A percentile compares a stretch with the other conserved stretches of the same genome.
These are phyloP conservation scores for Tylopilus rubrobrunneus DNA, from an alignment of 768 basidiomycete species.

Conservation along the genomic window DNA sequence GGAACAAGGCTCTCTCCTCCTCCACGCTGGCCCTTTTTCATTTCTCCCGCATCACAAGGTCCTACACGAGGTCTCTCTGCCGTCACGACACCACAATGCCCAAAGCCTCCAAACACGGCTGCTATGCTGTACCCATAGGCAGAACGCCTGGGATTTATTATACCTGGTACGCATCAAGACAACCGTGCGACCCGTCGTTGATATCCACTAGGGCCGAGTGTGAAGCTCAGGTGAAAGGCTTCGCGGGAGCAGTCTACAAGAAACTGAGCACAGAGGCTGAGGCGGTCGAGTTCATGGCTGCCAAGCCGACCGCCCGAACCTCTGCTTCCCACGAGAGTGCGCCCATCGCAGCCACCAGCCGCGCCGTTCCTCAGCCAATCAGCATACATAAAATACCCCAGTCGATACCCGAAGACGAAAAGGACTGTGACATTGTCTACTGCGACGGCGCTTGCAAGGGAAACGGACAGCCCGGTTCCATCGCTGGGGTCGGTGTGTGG, in stretches of 20 bases:
- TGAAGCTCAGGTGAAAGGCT: constrained; percentile 63
- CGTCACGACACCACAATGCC: constrained; percentile 27
- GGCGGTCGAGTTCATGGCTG: constrained; percentile 54
- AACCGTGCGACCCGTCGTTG: constrained; percentile 26
- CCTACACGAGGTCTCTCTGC: background rate
- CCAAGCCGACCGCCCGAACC: constrained; percentile 24
- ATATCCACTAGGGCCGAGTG: constrained; percentile 60
- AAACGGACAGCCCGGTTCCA: constrained; percentile 64
- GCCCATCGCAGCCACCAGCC: constrained; percentile 30
- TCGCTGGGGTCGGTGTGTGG: constrained; percentile 88
- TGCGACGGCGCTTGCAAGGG: constrained; percentile 85
- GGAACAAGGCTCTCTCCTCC: constrained; percentile 14
- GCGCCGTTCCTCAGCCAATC: background rate
- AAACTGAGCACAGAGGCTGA: constrained; percentile 56
- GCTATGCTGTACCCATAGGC: constrained; percentile 75
- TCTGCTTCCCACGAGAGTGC: constrained; percentile 4
- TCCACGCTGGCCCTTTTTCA: background rate
- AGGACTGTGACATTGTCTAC: constrained; percentile 56
- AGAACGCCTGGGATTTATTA: constrained; percentile 59
- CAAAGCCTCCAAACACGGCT: constrained; percentile 42
- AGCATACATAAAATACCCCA: background rate
- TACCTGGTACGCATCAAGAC: constrained; percentile 55
- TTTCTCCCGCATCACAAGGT: background rate
- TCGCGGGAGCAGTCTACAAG: constrained; percentile 56
- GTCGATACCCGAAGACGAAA: constrained; percentile 23